These are phyloP conservation scores for Haplosporangium gracile DNA, from an alignment of 192 early-diverging fungal genomes.

Conservation along the genomic window DNA sequence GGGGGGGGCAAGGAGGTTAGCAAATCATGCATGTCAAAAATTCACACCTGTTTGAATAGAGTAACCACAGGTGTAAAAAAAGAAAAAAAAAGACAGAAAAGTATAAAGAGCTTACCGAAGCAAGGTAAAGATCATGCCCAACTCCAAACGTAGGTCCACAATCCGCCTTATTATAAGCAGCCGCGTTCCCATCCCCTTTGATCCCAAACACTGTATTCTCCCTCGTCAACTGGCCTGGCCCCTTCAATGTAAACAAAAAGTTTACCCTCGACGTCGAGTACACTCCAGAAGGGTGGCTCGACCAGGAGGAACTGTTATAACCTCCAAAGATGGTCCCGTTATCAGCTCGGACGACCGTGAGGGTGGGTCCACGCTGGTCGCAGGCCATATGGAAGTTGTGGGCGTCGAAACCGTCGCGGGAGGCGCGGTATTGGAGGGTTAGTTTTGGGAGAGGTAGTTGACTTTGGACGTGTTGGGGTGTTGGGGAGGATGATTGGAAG, in stretches of 20 bases:
- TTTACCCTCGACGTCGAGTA: slow-evolving; percentile 45
- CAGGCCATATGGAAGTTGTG: slow-evolving; percentile 47
- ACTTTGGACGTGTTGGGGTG: neutral
- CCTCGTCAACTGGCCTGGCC: slow-evolving; percentile 9
- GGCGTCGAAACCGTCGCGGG: slow-evolving; percentile 45
- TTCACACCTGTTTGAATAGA: neutral
- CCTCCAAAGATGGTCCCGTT: slow-evolving; percentile 49
- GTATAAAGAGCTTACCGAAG: slow-evolving; percentile 24
- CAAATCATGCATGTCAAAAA: neutral
- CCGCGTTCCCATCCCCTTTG: slow-evolving; percentile 46
- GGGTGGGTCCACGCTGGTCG: slow-evolving; percentile 47
- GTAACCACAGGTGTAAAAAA: neutral
- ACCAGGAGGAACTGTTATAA: slow-evolving; percentile 51
- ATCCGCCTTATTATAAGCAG: slow-evolving; percentile 45
- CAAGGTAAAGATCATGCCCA: slow-evolving; percentile 46
- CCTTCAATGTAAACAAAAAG: slow-evolving; percentile 45
- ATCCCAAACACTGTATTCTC: slow-evolving; percentile 36
- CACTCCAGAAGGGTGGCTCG: slow-evolving; percentile 45
- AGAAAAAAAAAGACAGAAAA: neutral
- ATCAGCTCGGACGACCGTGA: slow-evolving; percentile 40
- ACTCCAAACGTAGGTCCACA: slow-evolving; percentile 51
- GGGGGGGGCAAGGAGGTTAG: neutral
- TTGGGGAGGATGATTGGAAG: neutral
- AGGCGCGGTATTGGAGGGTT: slow-evolving; percentile 37
- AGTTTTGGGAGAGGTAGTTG: slow-evolving; percentile 16